Percentiles rank a stretch among this genome's conserved stretches.
Evolutionary conservation across 768 basidiomycete species (phyloP).

Genomic region (Auricularia cornea): DNA sequence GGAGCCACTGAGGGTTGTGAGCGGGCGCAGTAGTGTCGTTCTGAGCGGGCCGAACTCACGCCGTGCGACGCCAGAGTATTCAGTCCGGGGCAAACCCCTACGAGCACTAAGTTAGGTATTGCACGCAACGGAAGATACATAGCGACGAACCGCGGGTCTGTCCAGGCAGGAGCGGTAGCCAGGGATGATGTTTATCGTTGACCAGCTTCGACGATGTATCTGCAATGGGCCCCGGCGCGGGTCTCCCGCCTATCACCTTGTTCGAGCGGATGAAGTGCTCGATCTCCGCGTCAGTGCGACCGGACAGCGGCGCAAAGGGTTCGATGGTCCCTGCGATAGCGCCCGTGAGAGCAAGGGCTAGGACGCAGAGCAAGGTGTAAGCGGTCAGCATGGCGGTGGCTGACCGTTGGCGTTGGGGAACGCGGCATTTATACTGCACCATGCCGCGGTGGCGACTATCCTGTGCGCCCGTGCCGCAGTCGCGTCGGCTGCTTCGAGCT

Average conservation of each 20-base stretch:
- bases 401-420: too few relatives aligned
- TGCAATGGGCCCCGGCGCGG: neutral
- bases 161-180: neutral
- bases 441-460: too few relatives aligned
- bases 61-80: constrained; percentile 7
- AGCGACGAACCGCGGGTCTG: neutral
- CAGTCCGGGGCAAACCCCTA: constrained; percentile 4
- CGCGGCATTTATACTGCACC: too few relatives aligned
- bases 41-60: too few relatives aligned
- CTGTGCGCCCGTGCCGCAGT: too few relatives aligned
- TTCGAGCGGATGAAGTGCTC: neutral
- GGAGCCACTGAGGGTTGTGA: constrained; percentile 4
- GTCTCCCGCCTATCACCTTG: neutral
- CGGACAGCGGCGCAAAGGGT: neutral
- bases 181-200: constrained; percentile 4
- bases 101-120: too few relatives aligned
- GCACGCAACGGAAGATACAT: too few relatives aligned
- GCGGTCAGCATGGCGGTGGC: too few relatives aligned
- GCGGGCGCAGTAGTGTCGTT: too few relatives aligned
- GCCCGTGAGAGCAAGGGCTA: neutral
- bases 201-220: constrained; percentile 1
- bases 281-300: neutral
- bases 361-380: neutral
- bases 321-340: neutral
- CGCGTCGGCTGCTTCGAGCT: too few relatives aligned